Conservation (phyloP, 495 filamentous ascomycete species). For the Chaetomium fimeti region DNA sequence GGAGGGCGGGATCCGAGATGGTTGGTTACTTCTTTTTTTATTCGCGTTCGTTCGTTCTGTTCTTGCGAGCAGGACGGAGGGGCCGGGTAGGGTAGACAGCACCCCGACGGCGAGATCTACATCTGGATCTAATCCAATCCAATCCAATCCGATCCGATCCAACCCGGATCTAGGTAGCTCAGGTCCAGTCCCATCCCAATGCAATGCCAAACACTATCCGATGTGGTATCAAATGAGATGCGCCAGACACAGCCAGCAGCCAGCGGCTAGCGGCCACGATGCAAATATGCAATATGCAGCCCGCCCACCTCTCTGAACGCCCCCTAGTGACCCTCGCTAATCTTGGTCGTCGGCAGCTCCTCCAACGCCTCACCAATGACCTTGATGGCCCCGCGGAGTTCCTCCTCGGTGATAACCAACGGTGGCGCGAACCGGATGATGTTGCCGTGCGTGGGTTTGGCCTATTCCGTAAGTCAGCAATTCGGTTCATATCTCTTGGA, state of each 20-base stretch:
- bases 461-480: conserved; percentile 49
- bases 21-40: neutral
- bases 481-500: too few species aligned
- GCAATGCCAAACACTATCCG: neutral
- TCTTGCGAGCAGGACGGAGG: neutral
- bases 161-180: neutral
- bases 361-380: conserved; percentile 75
- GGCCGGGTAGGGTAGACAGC: neutral
- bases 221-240: conserved; percentile 18
- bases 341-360: conserved; percentile 51
- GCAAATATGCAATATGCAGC: neutral
- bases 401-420: conserved; percentile 77
- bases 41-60: neutral
- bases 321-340: conserved; percentile 31
- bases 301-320: neutral
- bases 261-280: neutral
- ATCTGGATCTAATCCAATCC: neutral
- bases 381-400: conserved; percentile 73
- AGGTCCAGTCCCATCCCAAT: neutral
- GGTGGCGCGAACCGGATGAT: conserved; percentile 95
- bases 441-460: conserved; percentile 97
- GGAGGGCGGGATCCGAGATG: too few species aligned
- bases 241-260: neutral
- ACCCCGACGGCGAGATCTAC: neutral
- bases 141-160: neutral